Conservation (phyloP, 306 rosid genomes). For the Quercus dentata region DNA sequence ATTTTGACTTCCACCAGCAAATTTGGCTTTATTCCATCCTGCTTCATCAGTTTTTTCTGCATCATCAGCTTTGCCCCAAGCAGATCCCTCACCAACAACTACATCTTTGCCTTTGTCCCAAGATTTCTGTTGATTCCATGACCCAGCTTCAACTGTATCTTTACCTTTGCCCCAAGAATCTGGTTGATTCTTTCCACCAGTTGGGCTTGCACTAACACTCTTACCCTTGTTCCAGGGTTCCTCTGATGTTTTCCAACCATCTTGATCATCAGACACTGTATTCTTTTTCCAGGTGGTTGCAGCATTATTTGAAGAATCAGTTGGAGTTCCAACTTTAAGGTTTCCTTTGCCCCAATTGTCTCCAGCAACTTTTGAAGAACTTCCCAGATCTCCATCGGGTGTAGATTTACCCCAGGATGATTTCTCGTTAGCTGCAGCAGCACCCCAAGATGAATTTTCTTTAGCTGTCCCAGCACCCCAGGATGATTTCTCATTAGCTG, state of each 20-base stretch:
- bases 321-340: background rate
- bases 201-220: constrained; percentile 2
- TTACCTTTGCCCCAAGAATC: constrained; percentile 36
- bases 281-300: constrained; percentile 16
- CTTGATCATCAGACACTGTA: constrained; percentile 1
- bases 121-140: constrained; percentile 22
- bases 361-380: constrained; percentile 12
- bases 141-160: constrained; percentile 23
- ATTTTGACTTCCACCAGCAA: background rate
- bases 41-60: constrained; percentile 5
- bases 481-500: background rate
- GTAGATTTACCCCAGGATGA: constrained; percentile 65
- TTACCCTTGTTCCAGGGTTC: constrained; percentile 30
- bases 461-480: background rate
- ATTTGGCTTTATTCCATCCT: constrained; percentile 10
- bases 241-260: background rate
- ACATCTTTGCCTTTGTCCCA: constrained; percentile 15
- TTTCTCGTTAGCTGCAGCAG: constrained; percentile 9
- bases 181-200: constrained; percentile 20
- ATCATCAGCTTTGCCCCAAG: constrained; percentile 24
- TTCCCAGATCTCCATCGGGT: constrained; percentile 12
- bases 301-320: background rate
- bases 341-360: constrained; percentile 20
- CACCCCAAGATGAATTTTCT: constrained; percentile 36
- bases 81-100: constrained; percentile 6